Percentiles rank a stretch among this genome's conserved stretches.
These are phyloP conservation scores for Hirsutella minnesotensis DNA, from an alignment of 2,329 filamentous ascomycete species.

Conservation along the genomic window DNA sequence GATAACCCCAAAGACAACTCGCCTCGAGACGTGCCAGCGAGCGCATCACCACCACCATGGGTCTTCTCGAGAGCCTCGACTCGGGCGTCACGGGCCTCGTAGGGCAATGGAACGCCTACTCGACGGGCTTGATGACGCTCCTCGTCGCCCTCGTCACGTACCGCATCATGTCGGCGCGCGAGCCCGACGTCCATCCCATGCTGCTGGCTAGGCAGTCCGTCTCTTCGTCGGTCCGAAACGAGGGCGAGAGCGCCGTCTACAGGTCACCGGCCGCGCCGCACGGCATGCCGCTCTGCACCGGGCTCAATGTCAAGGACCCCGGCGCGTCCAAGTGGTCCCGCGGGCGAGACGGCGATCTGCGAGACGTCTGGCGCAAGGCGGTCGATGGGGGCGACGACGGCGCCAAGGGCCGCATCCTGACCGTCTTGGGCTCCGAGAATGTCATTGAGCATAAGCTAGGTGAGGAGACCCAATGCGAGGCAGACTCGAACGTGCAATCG, in stretches of 20 bases:
- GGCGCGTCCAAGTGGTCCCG: constrained; percentile 71
- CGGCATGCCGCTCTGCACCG: constrained; percentile 66
- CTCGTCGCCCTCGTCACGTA: constrained; percentile 60
- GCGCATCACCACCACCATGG: constrained; percentile 16
- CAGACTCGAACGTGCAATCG: no score
- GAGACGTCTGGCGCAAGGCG: constrained; percentile 78
- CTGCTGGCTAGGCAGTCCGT: constrained; percentile 77
- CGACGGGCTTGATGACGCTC: constrained; percentile 54
- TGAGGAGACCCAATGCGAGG: neutral
- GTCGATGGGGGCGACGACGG: constrained; percentile 53
- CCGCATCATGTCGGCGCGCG: constrained; percentile 56
- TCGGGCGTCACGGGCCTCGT: constrained; percentile 56
- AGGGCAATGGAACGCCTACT: constrained; percentile 72
- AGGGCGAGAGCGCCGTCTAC: constrained; percentile 77
- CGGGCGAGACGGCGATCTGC: constrained; percentile 77
- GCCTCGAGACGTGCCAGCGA: neutral
- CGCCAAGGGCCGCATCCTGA: constrained; percentile 61
- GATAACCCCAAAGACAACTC: no score
- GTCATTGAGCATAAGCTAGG: constrained; percentile 58
- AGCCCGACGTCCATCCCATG: constrained; percentile 86
- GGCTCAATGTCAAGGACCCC: constrained; percentile 71
- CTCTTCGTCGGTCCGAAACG: constrained; percentile 66
- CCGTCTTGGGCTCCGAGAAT: constrained; percentile 65
- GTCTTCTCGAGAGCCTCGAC: constrained; percentile 53
- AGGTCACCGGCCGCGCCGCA: constrained; percentile 76